Evolutionary conservation across 2,329 filamentous ascomycete species (phyloP).

Genomic region (Furcasterigmium furcatum): DNA sequence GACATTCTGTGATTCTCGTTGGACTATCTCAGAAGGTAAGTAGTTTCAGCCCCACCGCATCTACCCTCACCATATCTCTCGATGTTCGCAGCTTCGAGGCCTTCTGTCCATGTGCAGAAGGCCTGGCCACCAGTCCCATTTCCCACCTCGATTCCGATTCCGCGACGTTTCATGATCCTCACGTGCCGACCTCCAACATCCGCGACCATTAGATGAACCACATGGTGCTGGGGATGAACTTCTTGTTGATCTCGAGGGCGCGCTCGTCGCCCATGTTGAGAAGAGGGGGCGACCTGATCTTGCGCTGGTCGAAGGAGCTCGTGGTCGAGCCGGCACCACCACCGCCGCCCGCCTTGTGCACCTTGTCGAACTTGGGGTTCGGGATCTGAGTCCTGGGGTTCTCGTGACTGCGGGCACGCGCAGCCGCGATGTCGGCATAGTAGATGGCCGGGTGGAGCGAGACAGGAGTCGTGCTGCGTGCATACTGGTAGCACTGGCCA

Average conservation of each 20-base stretch:
- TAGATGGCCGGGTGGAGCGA: conserved; percentile 89
- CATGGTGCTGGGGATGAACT: conserved; percentile 36
- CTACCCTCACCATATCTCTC: not conserved
- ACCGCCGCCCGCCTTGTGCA: conserved; percentile 28
- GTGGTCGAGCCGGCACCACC: conserved; percentile 32
- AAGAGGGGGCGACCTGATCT: conserved; percentile 11
- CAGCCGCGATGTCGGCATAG: conserved; percentile 88
- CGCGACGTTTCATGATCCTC: too few relatives aligned
- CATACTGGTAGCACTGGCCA: conserved; percentile 91
- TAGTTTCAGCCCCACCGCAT: conserved; percentile 3
- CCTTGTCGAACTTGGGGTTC: conserved; percentile 41
- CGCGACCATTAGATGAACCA: conserved; percentile 45
- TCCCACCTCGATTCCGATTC: not conserved
- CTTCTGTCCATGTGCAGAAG: conserved; percentile 3
- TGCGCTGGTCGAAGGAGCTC: conserved; percentile 5
- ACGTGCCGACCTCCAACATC: too few relatives aligned
- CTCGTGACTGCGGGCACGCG: conserved; percentile 76
- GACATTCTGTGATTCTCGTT: not conserved
- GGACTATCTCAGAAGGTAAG: conserved; percentile 1
- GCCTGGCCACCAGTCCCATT: not conserved
- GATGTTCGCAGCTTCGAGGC: not conserved
- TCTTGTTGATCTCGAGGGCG: conserved; percentile 16
- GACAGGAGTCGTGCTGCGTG: conserved; percentile 87
- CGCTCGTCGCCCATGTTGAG: conserved; percentile 16
- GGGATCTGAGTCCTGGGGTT: conserved; percentile 37